These are phyloP conservation scores for Micractinium conductrix DNA, from an alignment of 139 green algal genomes.

Conservation along the genomic window DNA sequence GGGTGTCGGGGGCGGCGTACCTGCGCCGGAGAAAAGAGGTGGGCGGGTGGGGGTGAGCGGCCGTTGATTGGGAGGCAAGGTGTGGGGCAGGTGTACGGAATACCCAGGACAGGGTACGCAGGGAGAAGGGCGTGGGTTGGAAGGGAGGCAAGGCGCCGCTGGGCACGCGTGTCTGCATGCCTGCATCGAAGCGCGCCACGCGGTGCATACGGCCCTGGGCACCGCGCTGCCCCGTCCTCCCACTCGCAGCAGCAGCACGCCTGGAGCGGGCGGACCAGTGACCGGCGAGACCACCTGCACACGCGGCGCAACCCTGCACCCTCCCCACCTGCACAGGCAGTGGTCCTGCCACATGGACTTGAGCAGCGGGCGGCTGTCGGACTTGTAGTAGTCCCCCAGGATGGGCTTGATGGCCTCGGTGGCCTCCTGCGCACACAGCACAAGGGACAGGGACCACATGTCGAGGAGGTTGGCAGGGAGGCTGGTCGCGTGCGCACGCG, in stretches of 20 bases:
- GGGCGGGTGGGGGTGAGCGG: too few relatives aligned
- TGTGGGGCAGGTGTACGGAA: neutral
- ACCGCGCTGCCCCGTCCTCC: too few relatives aligned
- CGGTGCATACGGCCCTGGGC: too few relatives aligned
- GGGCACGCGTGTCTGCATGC: too few relatives aligned
- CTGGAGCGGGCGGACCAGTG: too few relatives aligned
- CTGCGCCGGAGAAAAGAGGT: slow-evolving; percentile 12
- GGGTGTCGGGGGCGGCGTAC: slow-evolving; percentile 65
- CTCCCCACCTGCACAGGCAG: slow-evolving; percentile 40
- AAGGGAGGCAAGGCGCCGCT: neutral
- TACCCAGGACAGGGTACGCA: neutral
- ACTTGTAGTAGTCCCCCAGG: slow-evolving; percentile 80
- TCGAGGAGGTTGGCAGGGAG: too few relatives aligned
- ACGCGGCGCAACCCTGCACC: neutral
- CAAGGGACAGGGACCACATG: too few relatives aligned
- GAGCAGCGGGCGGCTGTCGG: slow-evolving; percentile 70
- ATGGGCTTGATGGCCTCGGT: slow-evolving; percentile 79
- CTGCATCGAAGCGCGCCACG: too few relatives aligned
- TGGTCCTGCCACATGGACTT: slow-evolving; percentile 78
- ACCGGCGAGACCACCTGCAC: neutral
- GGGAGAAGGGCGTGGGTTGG: neutral
- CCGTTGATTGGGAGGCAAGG: too few relatives aligned
- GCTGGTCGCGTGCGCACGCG: too few relatives aligned
- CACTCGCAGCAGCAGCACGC: too few relatives aligned
- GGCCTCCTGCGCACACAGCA: slow-evolving; percentile 64